phyloP scores from a whole-genome alignment of 2,329 filamentous ascomycete genomes.

The Dryadomyces quercus-mongolicae region DNA sequence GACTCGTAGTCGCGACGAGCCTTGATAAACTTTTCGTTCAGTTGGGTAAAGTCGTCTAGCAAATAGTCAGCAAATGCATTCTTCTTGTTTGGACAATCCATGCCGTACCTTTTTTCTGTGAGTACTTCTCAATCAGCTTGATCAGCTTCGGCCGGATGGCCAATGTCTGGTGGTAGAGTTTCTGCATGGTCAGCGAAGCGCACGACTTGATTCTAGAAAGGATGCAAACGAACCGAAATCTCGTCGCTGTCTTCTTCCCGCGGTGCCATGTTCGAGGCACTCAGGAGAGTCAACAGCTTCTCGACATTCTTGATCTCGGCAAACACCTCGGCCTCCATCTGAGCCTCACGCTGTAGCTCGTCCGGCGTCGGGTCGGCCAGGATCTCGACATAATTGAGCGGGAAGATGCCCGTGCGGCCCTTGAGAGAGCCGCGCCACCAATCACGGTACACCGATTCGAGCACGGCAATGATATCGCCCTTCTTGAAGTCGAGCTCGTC shows the following conservation, averaged over 20 bases:
- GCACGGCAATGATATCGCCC: constrained; percentile 90
- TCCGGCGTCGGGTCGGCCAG: constrained; percentile 87
- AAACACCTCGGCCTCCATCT: constrained; percentile 72
- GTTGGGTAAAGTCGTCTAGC: constrained; percentile 92
- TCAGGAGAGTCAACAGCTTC: constrained; percentile 74
- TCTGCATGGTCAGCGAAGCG: constrained; percentile 29
- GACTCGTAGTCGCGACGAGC: constrained; percentile 92
- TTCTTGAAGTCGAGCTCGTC: constrained; percentile 94
- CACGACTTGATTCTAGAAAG: too few species aligned
- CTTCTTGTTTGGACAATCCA: not conserved
- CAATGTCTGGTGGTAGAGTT: constrained; percentile 82
- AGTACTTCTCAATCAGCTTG: constrained; percentile 97
- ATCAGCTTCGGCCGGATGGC: constrained; percentile 94
- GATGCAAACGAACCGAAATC: constrained; percentile 71
- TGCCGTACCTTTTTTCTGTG: constrained; percentile 83
- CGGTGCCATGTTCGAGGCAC: constrained; percentile 68
- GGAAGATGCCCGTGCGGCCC: constrained; percentile 94
- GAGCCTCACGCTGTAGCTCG: constrained; percentile 86
- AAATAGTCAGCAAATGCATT: constrained; percentile 5
- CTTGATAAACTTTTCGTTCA: constrained; percentile 99
- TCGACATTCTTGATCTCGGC: constrained; percentile 53
- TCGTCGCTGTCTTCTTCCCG: constrained; percentile 93
- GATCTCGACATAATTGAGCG: constrained; percentile 97
- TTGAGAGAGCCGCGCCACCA: constrained; percentile 97
- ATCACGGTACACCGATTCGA: constrained; percentile 97